Base-by-base conservation (phyloP, 2,329 filamentous ascomycete genomes). In the Colletotrichum aenigma region DNA sequence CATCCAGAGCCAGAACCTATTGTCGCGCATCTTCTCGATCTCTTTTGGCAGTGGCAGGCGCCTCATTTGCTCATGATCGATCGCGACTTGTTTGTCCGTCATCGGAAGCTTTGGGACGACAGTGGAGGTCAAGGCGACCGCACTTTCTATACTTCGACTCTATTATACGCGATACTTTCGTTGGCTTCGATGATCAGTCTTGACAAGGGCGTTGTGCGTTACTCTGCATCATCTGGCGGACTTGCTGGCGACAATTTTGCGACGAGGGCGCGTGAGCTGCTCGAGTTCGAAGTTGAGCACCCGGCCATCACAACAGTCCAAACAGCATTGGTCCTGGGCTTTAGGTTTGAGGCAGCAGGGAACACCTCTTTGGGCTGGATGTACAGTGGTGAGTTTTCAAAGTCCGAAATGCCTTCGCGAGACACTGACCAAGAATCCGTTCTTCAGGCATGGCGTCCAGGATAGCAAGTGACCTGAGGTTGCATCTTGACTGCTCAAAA, bases 1-100 rank as follows among this genome's bases (percentile, higher is more conserved):
- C 32, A 52, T 6, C 74, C 74, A 4, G 74, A 76, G 13, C 74
- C 74, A n/a, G 74, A 76, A n/a, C 74, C 74, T 3, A 76, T 76
- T 4, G 74, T 76, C 6, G 28, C 74, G 16, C 38, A 76, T 16
- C 43, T 76, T 4, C 70, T 76, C 7, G 70, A 74, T 18, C 64
- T 76, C 5, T 76, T 74, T 43, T 76, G 74, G 74, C 16, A 69
- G 32, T 76, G 64, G 70, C 74, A 76, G 12, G 67, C 74, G 6
- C 43, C 70, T 7, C 36, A 69, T 13, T 18, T 74, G 7, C 64
- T 76, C 7, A 70, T 66, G n/a, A 15, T 76, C 7, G 74, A 76
- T 30, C 65, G 58, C 7, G 13, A 16, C 4, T 8, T 69, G 28
- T 76, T 76, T 18, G 18, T 74, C 13, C 43, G 48, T 0, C 74